phyloP scores from a whole-genome alignment of 768 basidiomycete genomes.

The Boletus rufocinnamomeus region DNA sequence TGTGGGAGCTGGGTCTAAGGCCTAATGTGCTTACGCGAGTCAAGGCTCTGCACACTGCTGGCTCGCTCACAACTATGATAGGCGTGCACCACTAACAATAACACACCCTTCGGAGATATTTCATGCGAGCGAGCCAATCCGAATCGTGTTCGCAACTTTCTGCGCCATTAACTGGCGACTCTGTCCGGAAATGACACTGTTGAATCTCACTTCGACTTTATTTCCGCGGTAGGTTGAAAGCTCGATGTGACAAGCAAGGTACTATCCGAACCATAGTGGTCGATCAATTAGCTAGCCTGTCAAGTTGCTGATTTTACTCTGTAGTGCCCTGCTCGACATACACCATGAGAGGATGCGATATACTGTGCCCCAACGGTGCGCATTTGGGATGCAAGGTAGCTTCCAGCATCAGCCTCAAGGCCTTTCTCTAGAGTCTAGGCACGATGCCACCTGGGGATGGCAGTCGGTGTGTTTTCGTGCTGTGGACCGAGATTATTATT shows the following conservation, averaged over 20 bases:
- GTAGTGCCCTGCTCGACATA: constrained; percentile 43
- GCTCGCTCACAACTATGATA: no score
- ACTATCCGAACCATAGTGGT: neutral
- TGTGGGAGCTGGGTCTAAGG: no score
- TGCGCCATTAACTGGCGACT: neutral
- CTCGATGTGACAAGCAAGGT: constrained; percentile 31
- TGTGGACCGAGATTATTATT: neutral
- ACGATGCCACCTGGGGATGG: constrained; percentile 58
- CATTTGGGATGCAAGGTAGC: neutral
- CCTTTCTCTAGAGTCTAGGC: constrained; percentile 37
- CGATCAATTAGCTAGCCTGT: neutral
- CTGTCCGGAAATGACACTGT: neutral
- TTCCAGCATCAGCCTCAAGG: neutral
- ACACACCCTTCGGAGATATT: no score
- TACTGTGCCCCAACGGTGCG: constrained; percentile 53
- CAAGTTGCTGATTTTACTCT: neutral
- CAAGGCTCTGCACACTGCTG: no score
- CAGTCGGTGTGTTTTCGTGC: constrained; percentile 42
- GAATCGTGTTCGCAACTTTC: neutral
- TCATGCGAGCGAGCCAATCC: neutral
- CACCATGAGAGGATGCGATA: constrained; percentile 49
- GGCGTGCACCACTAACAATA: no score
- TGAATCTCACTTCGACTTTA: neutral
- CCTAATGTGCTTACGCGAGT: no score
- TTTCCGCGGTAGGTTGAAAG: constrained; percentile 25